Evolutionary conservation across 331 rosid genomes (phyloP), one percentile per base, ranked within the genome.

Genomic region (Rhamnella rubrinervis): DNA sequence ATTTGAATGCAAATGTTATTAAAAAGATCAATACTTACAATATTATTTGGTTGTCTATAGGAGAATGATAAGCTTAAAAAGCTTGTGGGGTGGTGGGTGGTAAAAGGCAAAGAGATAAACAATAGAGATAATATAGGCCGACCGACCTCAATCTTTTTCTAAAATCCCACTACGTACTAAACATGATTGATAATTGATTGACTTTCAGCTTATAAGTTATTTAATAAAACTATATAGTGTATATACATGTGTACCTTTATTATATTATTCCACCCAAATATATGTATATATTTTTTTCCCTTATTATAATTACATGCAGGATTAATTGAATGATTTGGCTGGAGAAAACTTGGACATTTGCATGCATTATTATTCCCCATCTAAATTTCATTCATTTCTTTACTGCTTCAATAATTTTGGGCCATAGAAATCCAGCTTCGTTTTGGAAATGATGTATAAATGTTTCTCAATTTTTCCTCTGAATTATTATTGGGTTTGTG

Each of bases 111-210:
- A 74, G 51, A 55, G 75, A 61, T 10, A 40, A 26, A 18, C 3
- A 15, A 53, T 23, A 64, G 57, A 76, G 71, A 73, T 66, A n/a
- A 76, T 68, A 73, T 66, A n/a, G 19, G 19, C 17, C 55, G 60
- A 68, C 64, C 12, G 68, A 75, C 71, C 75, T 67, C 72, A 15
- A 31, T 71, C 25, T 12, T 63, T 28, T 80, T 75, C 18, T 57
- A 50, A 19, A 59, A 68, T 67, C 84, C 83, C 68, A 70, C 84
- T 68, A 66, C 64, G 44, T 31, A 31, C 35, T 31, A 31, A 3
- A 77, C 74, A 81, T 82, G 86, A 87, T 90, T 78, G 81, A 78
- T 85, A 84, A 84, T 75, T 67, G 77, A 85, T 89, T 78, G 89
- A 74, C 81, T 63, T 75, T 70, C 56, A 63, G 46, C 66, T 66